These are phyloP conservation scores for Pseudopyricularia cyperi DNA, from an alignment of 2,329 filamentous ascomycete species.

Conservation along the genomic window DNA sequence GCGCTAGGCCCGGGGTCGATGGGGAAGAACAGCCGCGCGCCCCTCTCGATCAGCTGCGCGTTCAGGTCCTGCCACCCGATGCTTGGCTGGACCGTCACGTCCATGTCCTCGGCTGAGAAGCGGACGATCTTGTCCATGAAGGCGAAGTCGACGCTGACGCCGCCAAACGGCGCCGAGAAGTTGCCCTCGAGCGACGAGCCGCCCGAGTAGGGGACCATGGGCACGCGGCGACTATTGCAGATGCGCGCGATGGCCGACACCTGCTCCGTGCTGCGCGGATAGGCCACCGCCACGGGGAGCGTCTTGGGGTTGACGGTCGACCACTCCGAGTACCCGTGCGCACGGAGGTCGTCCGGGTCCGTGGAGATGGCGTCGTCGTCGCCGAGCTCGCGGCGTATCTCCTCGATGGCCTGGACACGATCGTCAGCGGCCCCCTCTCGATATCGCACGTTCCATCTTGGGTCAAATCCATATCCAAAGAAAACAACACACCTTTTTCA, in stretches of 20 bases:
- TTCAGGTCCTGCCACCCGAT: conserved; percentile 91
- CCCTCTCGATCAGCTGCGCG: conserved; percentile 51
- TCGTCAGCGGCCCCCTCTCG: too few relatives aligned
- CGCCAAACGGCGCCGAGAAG: conserved; percentile 76
- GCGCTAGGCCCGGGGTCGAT: conserved; percentile 67
- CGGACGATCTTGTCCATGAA: conserved; percentile 74
- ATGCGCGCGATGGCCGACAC: conserved; percentile 49
- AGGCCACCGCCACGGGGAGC: conserved; percentile 51
- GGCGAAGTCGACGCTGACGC: conserved; percentile 79
- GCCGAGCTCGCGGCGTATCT: conserved; percentile 35
- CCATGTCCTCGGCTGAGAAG: conserved; percentile 79
- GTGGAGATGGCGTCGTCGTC: conserved; percentile 46
- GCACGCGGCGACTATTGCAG: conserved; percentile 67
- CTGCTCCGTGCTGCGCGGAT: conserved; percentile 46
- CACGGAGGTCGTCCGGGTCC: conserved; percentile 46
- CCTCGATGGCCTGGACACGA: conserved; percentile 33
- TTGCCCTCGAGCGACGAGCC: conserved; percentile 82
- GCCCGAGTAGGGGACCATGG: conserved; percentile 77
- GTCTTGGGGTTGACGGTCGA: conserved; percentile 47
- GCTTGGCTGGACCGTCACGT: conserved; percentile 81
- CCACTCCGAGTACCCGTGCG: conserved; percentile 57
- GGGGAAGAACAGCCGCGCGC: conserved; percentile 75
- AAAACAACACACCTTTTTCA: conserved; percentile 11
- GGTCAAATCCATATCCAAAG: too few relatives aligned
- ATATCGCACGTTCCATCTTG: too few relatives aligned